Evolutionary conservation across 805 yeast species (phyloP).

Genomic region (Torulaspora delbrueckii): DNA sequence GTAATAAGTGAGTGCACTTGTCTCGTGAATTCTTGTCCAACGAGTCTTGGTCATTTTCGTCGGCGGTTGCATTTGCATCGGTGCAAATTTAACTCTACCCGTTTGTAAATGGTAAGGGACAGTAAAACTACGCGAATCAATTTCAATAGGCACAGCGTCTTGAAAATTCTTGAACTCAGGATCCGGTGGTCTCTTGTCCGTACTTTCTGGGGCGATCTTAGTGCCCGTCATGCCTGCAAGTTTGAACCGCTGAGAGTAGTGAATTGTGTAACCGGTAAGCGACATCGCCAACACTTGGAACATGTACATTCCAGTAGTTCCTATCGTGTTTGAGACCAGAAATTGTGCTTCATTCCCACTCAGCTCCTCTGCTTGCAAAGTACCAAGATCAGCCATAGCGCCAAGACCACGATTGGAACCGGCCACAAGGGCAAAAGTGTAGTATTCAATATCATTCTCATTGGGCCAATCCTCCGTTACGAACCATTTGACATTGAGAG

Average conservation of each 20-base stretch:
- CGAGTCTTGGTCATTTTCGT: conserved; percentile 56
- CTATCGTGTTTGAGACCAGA: conserved; percentile 40
- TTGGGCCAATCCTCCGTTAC: conserved; percentile 47
- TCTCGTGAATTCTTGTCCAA: conserved; percentile 61
- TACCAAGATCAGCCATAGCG: conserved; percentile 36
- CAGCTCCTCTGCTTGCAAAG: conserved; percentile 33
- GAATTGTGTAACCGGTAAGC: conserved; percentile 49
- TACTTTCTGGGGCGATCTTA: conserved; percentile 37
- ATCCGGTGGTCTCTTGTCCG: conserved; percentile 40
- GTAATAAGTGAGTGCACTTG: conserved; percentile 58
- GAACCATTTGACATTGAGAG: conserved; percentile 43
- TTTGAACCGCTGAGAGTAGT: conserved; percentile 60
- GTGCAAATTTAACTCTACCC: conserved; percentile 73
- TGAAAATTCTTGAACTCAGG: conserved; percentile 26
- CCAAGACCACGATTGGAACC: conserved; percentile 53
- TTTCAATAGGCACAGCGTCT: conserved; percentile 11
- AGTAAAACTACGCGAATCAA: conserved; percentile 48
- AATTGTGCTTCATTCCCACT: conserved; percentile 38
- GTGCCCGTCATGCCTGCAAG: conserved; percentile 73
- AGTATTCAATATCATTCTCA: conserved; percentile 41
- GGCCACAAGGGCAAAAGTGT: conserved; percentile 59
- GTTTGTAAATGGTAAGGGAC: conserved; percentile 73
- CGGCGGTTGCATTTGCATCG: conserved; percentile 89
- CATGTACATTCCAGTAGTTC: conserved; percentile 61
- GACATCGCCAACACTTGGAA: conserved; percentile 58